Conservation (phyloP, 2,329 filamentous ascomycete genomes). For the Colletotrichum phormii region DNA sequence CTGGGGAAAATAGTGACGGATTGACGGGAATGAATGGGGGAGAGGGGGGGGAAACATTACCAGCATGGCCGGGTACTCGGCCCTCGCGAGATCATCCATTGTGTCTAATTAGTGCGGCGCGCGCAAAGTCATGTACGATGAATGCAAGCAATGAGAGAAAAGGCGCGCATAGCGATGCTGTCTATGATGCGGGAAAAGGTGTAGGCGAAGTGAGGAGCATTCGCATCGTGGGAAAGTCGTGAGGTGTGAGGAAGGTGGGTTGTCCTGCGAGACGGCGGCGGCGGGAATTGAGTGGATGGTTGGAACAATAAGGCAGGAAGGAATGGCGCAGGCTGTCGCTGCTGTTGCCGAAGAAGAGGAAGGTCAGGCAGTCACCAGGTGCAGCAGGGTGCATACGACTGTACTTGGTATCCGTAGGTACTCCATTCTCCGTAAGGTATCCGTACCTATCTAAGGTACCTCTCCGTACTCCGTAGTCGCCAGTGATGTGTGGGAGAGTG, state of each 20-base stretch:
- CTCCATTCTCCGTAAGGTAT: no score
- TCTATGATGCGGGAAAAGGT: slow-evolving; percentile 34
- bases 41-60: slow-evolving; percentile 60
- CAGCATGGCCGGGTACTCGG: slow-evolving; percentile 95
- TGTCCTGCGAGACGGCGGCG: slow-evolving; percentile 10
- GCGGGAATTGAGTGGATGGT: slow-evolving; percentile 26
- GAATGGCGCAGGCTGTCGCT: background rate
- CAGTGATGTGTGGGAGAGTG: background rate
- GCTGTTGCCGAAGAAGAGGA: slow-evolving; percentile 2
- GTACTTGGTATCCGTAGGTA: no score
- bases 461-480: background rate
- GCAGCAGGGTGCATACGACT: background rate
- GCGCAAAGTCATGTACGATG: slow-evolving; percentile 35
- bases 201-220: slow-evolving; percentile 36
- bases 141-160: slow-evolving; percentile 34
- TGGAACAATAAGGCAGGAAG: slow-evolving; percentile 20
- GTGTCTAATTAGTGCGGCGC: slow-evolving; percentile 40
- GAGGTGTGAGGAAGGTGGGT: slow-evolving; percentile 21
- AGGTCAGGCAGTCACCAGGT: slow-evolving; percentile 4
- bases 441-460: no score
- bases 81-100: slow-evolving; percentile 83
- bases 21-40: background rate
- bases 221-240: slow-evolving; percentile 31
- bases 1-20: background rate
- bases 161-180: slow-evolving; percentile 39